Evolutionary conservation across 371 early-diverging fungal species (phyloP), one percentile per base, ranked within the genome.

Genomic region (Chytridiales sp.): DNA sequence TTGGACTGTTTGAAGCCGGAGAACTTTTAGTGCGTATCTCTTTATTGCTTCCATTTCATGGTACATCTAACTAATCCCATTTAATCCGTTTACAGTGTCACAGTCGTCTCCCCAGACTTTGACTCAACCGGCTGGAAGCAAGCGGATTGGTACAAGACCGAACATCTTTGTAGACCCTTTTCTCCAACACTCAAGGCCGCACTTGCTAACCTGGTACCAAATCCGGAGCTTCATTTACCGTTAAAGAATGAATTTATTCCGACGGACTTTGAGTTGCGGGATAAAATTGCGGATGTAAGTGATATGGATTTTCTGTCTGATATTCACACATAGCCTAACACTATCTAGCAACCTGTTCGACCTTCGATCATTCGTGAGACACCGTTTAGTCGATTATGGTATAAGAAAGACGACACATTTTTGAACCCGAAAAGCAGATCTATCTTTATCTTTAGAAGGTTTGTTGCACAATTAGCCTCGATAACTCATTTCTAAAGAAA

Each of bases 331-430:
- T 22, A 21, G 29, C 24, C 29, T 29, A 46, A 24, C 15, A 17
- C 1, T 21, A 56, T 4, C 17, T 30, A 42, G 48, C 31, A 15
- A 15, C 36, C 31, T 27, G 44, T 48, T 17, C 74, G 72, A 15
- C 87, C 87, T 19, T 57, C 71, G 15, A 71, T 88, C 41, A 76
- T 90, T 42, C 70, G 70, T 44, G 89, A 93, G 19, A 81, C 82
- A 19, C 74, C 83, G 26, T 54, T 84, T 13, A 64, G 76, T 22
- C 84, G 93, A 30, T 60, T 95, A 62, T 97, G 97, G 97, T 86
- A 91, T 71, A 93, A 94, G 76, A 89, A 89, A 67, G 95, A 95
- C 65, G 94, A 95, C 67, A 86, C 83, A 1, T 97, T 93, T 66
- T 86, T 80, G 83, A 86, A 88, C 1, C 93, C 93, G 38, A n/a